Base-by-base conservation (phyloP, 1,139 yeast genomes). In the Blastobotrys arbuscula region DNA sequence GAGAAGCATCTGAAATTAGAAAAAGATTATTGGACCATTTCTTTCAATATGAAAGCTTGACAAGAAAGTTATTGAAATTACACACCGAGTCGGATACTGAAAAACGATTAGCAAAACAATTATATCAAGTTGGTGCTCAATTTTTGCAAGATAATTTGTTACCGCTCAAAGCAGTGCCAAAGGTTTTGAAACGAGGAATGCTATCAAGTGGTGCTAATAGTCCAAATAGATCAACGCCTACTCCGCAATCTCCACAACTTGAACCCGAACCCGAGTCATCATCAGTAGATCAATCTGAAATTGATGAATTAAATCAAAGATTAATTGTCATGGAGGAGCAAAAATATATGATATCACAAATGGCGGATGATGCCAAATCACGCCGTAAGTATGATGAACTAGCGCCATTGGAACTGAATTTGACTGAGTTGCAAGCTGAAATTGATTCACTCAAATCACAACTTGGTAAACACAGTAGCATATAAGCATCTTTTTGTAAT, bases 261-360 rank as follows among this genome's bases (percentile, higher is more conserved):
- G 52, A n/a, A n/a, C n/a, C 33, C 35, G 39, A 19, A 12, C 44
- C 9, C 24, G 49, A 33, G 36, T 30, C 43, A 24, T 24, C 16
- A 38, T 47, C 3, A 46, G 51, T 15, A 42, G 49, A 24, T 35
- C 20, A 20, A 18, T 4, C 6, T n/a, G 38, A 35, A 35, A 35
- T 31, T 58, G 62, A 2, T 47, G 75, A 74, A 50, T 67, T 77
- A 34, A 72, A 94, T 49, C 94, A 88, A 57, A 84, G 84, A 56
- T 66, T 90, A 50, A 84, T 89, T 83, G 96, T 90, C 13, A 70
- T 88, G 66, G 84, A 84, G 55, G 97, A 90, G 61, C 97, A 90
- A 60, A 74, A 75, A 59, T 88, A 78, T 58, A 66, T 90, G 53
- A 81, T 90, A 2, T 78, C 79, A 50, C 75, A 77, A 21, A 76